phyloP scores from a whole-genome alignment of 495 filamentous ascomycete genomes.

The Lentithecium fluviatile region DNA sequence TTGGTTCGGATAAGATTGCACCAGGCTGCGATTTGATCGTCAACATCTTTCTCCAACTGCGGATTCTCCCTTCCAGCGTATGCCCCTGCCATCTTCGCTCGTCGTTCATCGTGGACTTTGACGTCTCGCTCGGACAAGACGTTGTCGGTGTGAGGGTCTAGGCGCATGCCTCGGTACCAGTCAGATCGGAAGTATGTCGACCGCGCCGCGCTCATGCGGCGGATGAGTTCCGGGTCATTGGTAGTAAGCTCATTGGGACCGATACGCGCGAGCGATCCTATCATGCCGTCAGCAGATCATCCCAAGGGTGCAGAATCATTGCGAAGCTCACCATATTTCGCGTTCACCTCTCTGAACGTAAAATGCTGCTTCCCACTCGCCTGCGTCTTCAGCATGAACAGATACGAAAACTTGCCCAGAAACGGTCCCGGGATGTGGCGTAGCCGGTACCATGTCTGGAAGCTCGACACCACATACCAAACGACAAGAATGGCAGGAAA shows the following conservation, averaged over 20 bases:
- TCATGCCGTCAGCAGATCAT: background rate
- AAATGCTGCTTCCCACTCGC: conserved; percentile 5
- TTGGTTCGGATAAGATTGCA: conserved; percentile 34
- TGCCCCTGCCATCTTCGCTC: conserved; percentile 16
- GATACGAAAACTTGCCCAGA: conserved; percentile 13
- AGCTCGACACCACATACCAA: background rate
- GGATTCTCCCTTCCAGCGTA: conserved; percentile 36
- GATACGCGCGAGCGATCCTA: conserved; percentile 41
- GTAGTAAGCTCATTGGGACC: conserved; percentile 39
- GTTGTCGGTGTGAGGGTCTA: conserved; percentile 33
- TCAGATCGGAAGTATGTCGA: conserved; percentile 23
- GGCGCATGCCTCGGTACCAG: conserved; percentile 11
- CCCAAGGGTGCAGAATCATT: background rate
- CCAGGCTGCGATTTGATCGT: conserved; percentile 26
- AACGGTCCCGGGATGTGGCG: conserved; percentile 24
- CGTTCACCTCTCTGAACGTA: conserved; percentile 30
- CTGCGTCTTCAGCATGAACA: conserved; percentile 15
- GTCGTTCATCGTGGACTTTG: conserved; percentile 23
- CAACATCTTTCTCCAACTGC: conserved; percentile 31
- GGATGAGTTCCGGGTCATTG: conserved; percentile 34
- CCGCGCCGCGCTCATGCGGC: conserved; percentile 35
- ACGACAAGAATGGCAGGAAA: background rate
- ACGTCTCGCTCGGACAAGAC: conserved; percentile 31
- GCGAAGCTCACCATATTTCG: conserved; percentile 38
- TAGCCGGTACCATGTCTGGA: conserved; percentile 17